Conservation (phyloP, 2,329 filamentous ascomycete species). For the Xylaria sp. region DNA sequence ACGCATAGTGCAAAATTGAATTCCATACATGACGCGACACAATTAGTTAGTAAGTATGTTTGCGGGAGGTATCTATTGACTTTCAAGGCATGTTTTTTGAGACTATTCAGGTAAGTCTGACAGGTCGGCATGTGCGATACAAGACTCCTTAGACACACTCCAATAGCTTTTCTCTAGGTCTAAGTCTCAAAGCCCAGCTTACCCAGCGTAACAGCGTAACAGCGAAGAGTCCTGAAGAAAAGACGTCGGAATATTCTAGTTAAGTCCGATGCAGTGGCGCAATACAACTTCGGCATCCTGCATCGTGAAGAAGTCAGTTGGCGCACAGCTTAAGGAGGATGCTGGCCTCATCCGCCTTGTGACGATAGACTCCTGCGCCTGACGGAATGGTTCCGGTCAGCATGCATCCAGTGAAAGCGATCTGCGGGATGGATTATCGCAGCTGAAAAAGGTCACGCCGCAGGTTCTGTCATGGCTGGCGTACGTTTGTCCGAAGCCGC, state of each 20-base stretch:
- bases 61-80: not conserved
- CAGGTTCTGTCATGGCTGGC: constrained; percentile 20
- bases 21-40: constrained; percentile 9
- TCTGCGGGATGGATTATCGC: constrained; percentile 18
- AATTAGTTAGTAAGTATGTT: constrained; percentile 3
- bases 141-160: not conserved
- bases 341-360: constrained; percentile 14
- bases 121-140: constrained; percentile 21
- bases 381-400: constrained; percentile 33
- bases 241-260: not conserved
- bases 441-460: constrained; percentile 26
- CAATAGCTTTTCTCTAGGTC: constrained; percentile 6
- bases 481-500: constrained; percentile 27
- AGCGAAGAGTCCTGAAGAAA: not conserved
- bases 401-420: constrained; percentile 12
- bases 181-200: not conserved
- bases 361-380: constrained; percentile 3
- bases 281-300: constrained; percentile 11
- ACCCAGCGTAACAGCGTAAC: constrained; percentile 10
- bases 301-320: constrained; percentile 1
- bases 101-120: not conserved
- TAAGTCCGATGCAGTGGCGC: constrained; percentile 2
- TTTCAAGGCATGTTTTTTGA: constrained; percentile 2
- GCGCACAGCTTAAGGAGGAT: constrained; percentile 9
- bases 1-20: not conserved